These are phyloP conservation scores for Lenzites betulinus DNA, from an alignment of 768 basidiomycete genomes.

Conservation along the genomic window DNA sequence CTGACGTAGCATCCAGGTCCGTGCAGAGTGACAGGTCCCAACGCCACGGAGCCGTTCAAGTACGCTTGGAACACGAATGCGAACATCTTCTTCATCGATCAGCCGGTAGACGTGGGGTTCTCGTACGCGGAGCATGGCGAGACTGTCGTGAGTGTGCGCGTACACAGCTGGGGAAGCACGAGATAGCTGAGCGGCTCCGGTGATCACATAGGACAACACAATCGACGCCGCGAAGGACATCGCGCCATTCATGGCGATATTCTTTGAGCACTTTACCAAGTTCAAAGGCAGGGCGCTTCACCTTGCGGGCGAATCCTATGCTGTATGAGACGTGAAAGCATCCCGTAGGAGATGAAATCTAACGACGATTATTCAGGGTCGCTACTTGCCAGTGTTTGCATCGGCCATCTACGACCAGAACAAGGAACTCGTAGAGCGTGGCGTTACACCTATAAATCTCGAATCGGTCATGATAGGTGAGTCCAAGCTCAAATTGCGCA, in stretches of 20 bases:
- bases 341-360: no score
- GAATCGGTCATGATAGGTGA: conserved; percentile 54
- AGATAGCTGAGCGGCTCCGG: no score
- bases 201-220: no score
- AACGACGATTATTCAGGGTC: conserved; percentile 46
- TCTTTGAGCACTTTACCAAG: conserved; percentile 71
- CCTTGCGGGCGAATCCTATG: conserved; percentile 53
- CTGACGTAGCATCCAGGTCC: conserved; percentile 56
- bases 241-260: conserved; percentile 68
- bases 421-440: conserved; percentile 41
- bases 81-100: conserved; percentile 54
- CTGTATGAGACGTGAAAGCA: no score
- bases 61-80: conserved; percentile 71
- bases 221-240: conserved; percentile 74
- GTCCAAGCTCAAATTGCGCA: no score
- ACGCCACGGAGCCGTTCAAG: conserved; percentile 54
- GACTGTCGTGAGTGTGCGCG: conserved; percentile 47
- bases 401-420: conserved; percentile 53
- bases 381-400: conserved; percentile 54
- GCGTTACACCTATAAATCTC: conserved; percentile 51
- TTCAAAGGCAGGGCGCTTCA: conserved; percentile 62
- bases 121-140: conserved; percentile 62
- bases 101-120: conserved; percentile 40
- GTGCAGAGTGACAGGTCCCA: conserved; percentile 57
- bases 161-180: no score